phyloP scores from a whole-genome alignment of 192 early-diverging fungal species.

The Cladochytrium replicatum region DNA sequence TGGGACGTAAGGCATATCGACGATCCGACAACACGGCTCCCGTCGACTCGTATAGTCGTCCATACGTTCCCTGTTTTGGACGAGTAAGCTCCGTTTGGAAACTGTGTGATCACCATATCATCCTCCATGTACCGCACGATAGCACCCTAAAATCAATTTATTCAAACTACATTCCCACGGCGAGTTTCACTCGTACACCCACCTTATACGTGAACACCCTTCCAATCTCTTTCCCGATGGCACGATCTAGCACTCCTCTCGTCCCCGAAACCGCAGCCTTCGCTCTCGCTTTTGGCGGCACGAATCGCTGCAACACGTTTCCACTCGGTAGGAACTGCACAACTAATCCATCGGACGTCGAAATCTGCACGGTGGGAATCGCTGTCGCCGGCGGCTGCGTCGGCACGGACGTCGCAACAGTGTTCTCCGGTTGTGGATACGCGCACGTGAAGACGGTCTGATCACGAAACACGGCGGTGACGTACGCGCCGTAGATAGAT shows the following conservation, averaged over 20 bases:
- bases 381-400: background rate
- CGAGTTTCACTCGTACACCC: no score
- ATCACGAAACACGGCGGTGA: slow-evolving; percentile 2
- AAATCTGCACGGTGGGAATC: slow-evolving; percentile 1
- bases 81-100: slow-evolving; percentile 1
- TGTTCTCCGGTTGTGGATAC: background rate
- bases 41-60: no score
- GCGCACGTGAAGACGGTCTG: background rate
- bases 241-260: background rate
- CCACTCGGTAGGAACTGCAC: slow-evolving; percentile 8
- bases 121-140: slow-evolving; percentile 5
- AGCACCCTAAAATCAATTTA: background rate
- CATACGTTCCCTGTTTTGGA: slow-evolving; percentile 1
- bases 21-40: no score
- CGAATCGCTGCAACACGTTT: slow-evolving; percentile 1
- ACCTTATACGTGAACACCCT: slow-evolving; percentile 4
- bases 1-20: no score
- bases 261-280: background rate
- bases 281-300: background rate
- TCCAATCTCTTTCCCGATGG: slow-evolving; percentile 1
- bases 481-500: background rate
- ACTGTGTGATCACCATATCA: background rate
- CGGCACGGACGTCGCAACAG: no score
- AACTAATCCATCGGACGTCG: background rate
- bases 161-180: background rate